These are phyloP conservation scores for Cardamine occulta DNA, from an alignment of 345 rosid species.

Conservation along the genomic window DNA sequence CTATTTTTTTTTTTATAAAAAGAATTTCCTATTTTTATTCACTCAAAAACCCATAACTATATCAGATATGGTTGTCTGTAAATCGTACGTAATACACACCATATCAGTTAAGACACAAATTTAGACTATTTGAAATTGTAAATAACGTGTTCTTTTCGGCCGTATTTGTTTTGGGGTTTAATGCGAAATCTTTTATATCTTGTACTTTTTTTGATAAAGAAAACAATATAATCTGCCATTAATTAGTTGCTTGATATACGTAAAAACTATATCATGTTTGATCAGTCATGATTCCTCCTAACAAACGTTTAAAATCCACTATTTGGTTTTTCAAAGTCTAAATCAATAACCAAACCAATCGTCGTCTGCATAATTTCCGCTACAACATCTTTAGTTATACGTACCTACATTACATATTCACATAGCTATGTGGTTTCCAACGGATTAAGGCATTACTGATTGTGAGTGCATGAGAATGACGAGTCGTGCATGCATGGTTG, in stretches of 20 bases:
- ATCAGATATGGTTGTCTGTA: slow-evolving; percentile 27
- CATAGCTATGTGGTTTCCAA: slow-evolving; percentile 1
- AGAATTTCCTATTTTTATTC: background rate
- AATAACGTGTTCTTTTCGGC: background rate
- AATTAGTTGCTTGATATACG: background rate
- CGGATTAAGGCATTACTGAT: background rate
- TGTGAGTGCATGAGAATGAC: slow-evolving; percentile 37
- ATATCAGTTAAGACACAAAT: background rate
- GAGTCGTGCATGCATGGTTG: slow-evolving; percentile 41
- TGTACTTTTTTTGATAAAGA: no score
- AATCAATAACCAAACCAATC: background rate
- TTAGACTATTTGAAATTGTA: background rate
- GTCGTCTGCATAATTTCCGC: background rate
- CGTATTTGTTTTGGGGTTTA: background rate
- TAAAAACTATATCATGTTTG: background rate
- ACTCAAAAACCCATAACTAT: slow-evolving; percentile 16
- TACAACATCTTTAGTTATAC: background rate
- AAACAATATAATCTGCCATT: background rate
- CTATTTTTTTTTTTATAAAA: no score
- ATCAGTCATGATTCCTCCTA: background rate
- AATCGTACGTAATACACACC: slow-evolving; percentile 15
- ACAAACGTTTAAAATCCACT: background rate
- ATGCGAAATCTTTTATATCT: background rate
- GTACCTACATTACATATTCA: background rate
- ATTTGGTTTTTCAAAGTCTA: background rate